Percentiles rank a stretch among this genome's conserved stretches.
phyloP scores from a whole-genome alignment of 2,329 filamentous ascomycete species.

The Trichoderma simmonsii region DNA sequence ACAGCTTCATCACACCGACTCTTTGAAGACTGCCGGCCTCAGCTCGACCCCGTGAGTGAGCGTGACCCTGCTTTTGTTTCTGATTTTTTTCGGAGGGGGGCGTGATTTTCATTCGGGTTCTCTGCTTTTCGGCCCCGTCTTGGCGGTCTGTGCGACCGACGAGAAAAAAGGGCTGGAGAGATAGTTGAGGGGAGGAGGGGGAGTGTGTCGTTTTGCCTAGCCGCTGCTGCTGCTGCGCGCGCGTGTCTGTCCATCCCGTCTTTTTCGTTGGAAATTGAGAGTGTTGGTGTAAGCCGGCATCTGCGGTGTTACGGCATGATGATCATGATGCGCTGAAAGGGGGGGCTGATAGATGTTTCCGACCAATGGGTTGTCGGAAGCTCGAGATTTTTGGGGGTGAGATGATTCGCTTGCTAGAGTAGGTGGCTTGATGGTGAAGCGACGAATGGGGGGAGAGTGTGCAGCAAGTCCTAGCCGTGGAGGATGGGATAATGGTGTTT shows the following conservation, averaged over 20 bases:
- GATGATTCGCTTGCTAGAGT: neutral
- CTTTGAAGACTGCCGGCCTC: conserved; percentile 7
- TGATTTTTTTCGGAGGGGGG: neutral
- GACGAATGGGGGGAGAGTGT: neutral
- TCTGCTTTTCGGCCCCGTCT: neutral
- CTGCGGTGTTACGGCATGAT: conserved; percentile 1
- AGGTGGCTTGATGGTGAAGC: neutral
- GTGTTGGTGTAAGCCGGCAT: neutral
- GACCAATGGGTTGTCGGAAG: neutral
- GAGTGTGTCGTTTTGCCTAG: neutral
- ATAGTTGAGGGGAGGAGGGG: neutral
- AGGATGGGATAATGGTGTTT: neutral
- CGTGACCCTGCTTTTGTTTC: neutral
- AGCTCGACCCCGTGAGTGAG: neutral
- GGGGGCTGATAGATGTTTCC: neutral
- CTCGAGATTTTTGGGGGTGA: neutral
- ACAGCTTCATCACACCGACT: conserved; percentile 10
- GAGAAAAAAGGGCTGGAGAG: conserved; percentile 1
- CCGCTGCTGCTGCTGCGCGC: neutral
- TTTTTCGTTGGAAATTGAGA: neutral
- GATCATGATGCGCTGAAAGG: conserved; percentile 1
- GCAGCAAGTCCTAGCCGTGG: neutral
- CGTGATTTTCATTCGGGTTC: neutral
- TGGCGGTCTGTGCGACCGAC: neutral
- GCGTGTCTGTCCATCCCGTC: neutral